Percentiles rank a stretch among this genome's conserved stretches.
Conservation (phyloP, 306 rosid genomes). For the Dryas octopetala region DNA sequence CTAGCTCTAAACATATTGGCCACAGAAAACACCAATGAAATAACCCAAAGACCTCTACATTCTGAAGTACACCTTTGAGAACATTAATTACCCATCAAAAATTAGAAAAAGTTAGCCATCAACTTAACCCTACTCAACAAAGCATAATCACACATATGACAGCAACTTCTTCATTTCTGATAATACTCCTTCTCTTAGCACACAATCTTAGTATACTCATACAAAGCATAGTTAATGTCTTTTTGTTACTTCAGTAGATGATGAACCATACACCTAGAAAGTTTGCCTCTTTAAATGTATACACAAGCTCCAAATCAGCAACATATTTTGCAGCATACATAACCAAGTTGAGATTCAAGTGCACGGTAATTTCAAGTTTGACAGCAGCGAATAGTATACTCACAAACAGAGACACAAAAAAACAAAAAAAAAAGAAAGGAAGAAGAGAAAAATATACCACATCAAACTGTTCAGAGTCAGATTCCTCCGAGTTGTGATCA, state of each 20-base stretch:
- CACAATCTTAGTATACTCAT: not conserved
- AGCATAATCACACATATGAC: not conserved
- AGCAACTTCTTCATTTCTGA: not conserved
- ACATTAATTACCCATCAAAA: not conserved
- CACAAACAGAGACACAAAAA: not conserved
- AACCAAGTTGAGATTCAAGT: not conserved
- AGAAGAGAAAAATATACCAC: constrained; percentile 32
- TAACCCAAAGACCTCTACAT: constrained; percentile 3
- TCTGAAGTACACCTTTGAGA: not conserved
- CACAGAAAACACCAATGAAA: not conserved
- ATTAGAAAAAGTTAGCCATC: not conserved
- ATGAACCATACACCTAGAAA: not conserved
- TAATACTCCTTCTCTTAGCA: not conserved
- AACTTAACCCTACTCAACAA: not conserved
- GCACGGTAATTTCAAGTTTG: not conserved
- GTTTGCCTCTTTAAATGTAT: constrained; percentile 20
- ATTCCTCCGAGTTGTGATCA: constrained; percentile 36
- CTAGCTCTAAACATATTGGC: not conserved
- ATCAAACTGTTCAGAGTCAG: constrained; percentile 39
- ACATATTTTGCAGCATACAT: not conserved
- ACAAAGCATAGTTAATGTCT: not conserved
- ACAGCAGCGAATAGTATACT: not conserved
- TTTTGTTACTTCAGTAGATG: not conserved
- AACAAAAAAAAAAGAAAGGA: not conserved
- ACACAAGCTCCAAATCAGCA: constrained; percentile 11